Conservation (phyloP, 2,329 filamentous ascomycete genomes). For the Sarocladiaceae sp. region DNA sequence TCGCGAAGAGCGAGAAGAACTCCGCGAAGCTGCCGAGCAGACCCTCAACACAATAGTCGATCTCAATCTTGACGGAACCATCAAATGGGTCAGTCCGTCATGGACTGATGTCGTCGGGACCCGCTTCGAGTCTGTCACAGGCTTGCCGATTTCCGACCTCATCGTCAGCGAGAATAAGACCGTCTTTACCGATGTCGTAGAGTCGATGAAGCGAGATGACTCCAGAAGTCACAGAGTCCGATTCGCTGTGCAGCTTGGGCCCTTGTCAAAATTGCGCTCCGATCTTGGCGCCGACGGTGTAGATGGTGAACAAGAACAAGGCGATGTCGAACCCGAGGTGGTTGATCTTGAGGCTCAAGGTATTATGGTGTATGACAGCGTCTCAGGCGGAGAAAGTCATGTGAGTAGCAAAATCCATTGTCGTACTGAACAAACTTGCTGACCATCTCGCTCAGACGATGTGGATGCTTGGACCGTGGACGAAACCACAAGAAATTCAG, state of each 20-base stretch:
- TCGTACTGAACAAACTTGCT: constrained; percentile 8
- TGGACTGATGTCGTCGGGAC: constrained; percentile 93
- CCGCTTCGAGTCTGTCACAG: constrained; percentile 65
- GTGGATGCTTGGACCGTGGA: constrained; percentile 98
- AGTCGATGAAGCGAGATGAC: constrained; percentile 88
- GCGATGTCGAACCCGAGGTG: constrained; percentile 35
- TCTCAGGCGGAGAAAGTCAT: constrained; percentile 83
- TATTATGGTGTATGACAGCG: constrained; percentile 94
- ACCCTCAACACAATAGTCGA: constrained; percentile 96
- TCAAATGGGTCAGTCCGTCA: constrained; percentile 95
- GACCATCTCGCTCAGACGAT: constrained; percentile 63
- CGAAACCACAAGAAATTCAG: constrained; percentile 84
- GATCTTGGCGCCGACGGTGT: constrained; percentile 28
- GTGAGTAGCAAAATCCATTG: constrained; percentile 46
- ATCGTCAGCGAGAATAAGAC: constrained; percentile 73
- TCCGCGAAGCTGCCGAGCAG: constrained; percentile 93
- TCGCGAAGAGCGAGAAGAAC: constrained; percentile 85
- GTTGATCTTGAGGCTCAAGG: constrained; percentile 91
- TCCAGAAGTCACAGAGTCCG: constrained; percentile 87
- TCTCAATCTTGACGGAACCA: constrained; percentile 80
- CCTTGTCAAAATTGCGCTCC: constrained; percentile 60
- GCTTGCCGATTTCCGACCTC: constrained; percentile 73
- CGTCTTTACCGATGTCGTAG: constrained; percentile 78
- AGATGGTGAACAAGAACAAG: constrained; percentile 31
- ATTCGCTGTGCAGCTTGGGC: constrained; percentile 68